These are phyloP conservation scores for Tetraselmis striata DNA, from an alignment of 139 green algal genomes.

Conservation along the genomic window DNA sequence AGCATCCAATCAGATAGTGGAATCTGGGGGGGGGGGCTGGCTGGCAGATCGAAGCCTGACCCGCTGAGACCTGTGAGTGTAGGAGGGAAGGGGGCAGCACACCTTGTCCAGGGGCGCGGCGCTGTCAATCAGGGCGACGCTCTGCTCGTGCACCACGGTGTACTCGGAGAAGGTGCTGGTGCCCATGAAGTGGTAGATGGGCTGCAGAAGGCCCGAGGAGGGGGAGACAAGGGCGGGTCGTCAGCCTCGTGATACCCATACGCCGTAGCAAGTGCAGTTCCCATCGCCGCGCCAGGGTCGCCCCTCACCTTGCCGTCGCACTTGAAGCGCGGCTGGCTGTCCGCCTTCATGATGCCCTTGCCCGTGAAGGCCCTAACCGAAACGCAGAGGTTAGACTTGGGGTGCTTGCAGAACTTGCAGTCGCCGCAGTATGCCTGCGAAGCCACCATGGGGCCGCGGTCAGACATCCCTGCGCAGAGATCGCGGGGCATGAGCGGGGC, in stretches of 20 bases:
- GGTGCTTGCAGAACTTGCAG: conserved; percentile 95
- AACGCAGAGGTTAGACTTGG: conserved; percentile 90
- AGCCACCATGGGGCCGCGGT: too few relatives aligned
- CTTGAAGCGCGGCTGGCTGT: conserved; percentile 77
- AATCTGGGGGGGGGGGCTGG: background rate
- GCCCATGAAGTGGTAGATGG: conserved; percentile 99
- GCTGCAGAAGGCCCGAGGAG: conserved; percentile 29
- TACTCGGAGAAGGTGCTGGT: conserved; percentile 97
- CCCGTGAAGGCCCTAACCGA: conserved; percentile 76
- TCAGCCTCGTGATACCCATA: background rate
- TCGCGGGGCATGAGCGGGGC: too few relatives aligned
- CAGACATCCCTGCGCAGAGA: background rate
- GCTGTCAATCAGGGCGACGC: conserved; percentile 64
- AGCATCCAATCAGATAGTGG: conserved; percentile 4
- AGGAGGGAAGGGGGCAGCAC: background rate
- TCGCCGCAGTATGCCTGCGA: conserved; percentile 68
- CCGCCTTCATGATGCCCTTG: conserved; percentile 87
- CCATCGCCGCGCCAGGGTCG: too few relatives aligned
- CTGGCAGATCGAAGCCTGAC: background rate
- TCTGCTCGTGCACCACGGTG: conserved; percentile 91
- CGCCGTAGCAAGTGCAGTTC: too few relatives aligned
- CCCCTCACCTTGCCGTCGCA: conserved; percentile 67
- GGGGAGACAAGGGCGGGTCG: background rate
- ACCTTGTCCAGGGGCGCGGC: conserved; percentile 57
- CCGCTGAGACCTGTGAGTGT: background rate